Base-by-base conservation (phyloP, 768 basidiomycete genomes). In the Boletus edulis region DNA sequence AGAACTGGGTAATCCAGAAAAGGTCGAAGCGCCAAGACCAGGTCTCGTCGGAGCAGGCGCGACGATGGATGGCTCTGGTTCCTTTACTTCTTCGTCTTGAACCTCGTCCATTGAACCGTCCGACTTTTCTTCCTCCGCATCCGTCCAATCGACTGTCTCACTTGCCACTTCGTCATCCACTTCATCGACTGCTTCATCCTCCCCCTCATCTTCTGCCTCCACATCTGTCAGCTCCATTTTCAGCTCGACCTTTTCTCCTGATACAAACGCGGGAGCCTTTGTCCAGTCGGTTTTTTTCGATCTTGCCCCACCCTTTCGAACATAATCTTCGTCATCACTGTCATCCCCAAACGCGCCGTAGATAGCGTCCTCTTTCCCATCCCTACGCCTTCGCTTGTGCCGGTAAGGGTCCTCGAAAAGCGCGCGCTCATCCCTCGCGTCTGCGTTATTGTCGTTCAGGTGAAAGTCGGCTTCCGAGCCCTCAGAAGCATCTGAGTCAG, bases 391-490 rank as follows among this genome's bases (percentile, higher is more conserved):
- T 52, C 84, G 81, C 67, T 90, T 92, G 62, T 80, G 75, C 58
- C 81, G 74, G 73, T 91, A 91, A 4, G 90, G 89, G 57, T 90
- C 81, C 64, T 85, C 80, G 68, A 91, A 91, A 9, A 91, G 80
- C 34, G 80, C 81, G 11, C 86, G 86, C 66, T 92, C 91, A 34
- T 83, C 92, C 34, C 82, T 79, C 13, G 76, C 77, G 64, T 88
- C 86, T 4, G 83, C 81, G 62, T 87, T 80, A 32, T 73, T 66
- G 54, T 80, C 77, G 57, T 76, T 73, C n/a, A 66, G 65, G 42
- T 77, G 78, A 45, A 79, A 79, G 18, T 73, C 76, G 14, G 81
- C 78, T 38, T 78, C 81, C 13, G 85, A 87, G 41, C 69, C 80
- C 24, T 75, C 74, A 46, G 84, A 85, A 12, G 87, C 86, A 66